Evolutionary conservation across 805 yeast species (phyloP), one percentile per base, ranked within the genome.

Genomic region (Teunomyces panamensis): DNA sequence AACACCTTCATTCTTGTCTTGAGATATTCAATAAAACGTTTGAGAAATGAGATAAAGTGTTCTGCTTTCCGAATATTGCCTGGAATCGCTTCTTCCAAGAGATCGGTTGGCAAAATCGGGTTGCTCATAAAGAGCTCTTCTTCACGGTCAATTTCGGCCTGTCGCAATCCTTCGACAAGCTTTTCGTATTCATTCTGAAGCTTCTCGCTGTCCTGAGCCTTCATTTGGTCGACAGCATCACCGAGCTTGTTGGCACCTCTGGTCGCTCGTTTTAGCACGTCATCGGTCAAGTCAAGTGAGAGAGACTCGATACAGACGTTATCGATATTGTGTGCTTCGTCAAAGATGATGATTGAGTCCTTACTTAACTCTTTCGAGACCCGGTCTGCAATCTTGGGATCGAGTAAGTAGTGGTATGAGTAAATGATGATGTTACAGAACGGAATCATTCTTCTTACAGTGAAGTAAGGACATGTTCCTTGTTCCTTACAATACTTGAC

Each of bases 281-380:
- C 97, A 56, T 90, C 96, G 0, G 97, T 94, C 53, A 94, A 71
- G 62, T 94, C 98, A 43, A 94, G 77, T 5, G 97, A 89, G 36
- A 94, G 68, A 0, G 98, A 88, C 66, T 94, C 99, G 49, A 94
- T 94, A 72, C 99, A 94, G 48, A 94, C 99, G 74, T 94, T 94
- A 75, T 94, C 99, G 48, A 94, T 94, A 69, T 94, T 94, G 67
- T 94, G 99, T 42, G 99, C 99, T 71, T 94, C 99, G 70, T 94
- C 99, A 63, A 94, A 94, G 34, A 94, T 95, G 52, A 94, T 87
- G 50, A 94, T 94, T 46, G 95, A 80, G 60, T 94, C 98, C 56
- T 90, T 89, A 14, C 96, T 87, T 44, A 94, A 78, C 61, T 94
- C 98, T 53, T 78, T 81, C 4, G 97, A 90, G 16, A 94, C 99